Evolutionary conservation across 768 basidiomycete genomes (phyloP).

Genomic region (Phaeotremella skinneri): DNA sequence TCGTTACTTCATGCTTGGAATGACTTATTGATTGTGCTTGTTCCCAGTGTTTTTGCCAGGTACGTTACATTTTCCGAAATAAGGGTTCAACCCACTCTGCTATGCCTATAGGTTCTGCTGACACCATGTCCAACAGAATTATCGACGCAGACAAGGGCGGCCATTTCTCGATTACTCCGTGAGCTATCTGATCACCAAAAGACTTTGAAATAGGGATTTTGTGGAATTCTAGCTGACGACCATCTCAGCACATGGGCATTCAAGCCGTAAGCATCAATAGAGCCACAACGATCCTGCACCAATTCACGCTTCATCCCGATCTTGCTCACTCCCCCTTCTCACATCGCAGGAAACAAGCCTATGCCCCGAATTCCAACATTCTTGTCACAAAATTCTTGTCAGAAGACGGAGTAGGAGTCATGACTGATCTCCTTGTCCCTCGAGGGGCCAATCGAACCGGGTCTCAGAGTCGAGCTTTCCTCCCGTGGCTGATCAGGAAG

Average conservation of each 20-base stretch:
- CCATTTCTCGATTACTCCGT: slow-evolving; percentile 72
- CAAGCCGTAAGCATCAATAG: slow-evolving; percentile 54
- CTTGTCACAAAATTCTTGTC: slow-evolving; percentile 89
- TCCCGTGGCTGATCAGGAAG: slow-evolving; percentile 50
- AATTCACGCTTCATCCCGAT: background rate
- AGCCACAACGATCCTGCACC: background rate
- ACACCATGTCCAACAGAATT: too few species aligned
- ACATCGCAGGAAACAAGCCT: slow-evolving; percentile 43
- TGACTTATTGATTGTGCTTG: background rate
- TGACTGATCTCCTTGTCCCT: slow-evolving; percentile 63
- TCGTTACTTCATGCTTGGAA: background rate
- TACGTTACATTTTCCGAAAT: slow-evolving; percentile 1
- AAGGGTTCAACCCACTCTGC: background rate
- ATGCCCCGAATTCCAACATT: slow-evolving; percentile 57
- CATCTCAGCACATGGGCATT: slow-evolving; percentile 36
- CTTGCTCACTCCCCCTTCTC: slow-evolving; percentile 6
- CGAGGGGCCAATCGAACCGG: slow-evolving; percentile 40
- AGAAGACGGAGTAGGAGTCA: slow-evolving; percentile 77
- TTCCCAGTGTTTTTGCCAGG: slow-evolving; percentile 67
- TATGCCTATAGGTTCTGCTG: slow-evolving; percentile 7
- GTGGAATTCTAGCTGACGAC: slow-evolving; percentile 51
- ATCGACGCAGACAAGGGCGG: slow-evolving; percentile 63
- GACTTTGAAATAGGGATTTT: slow-evolving; percentile 67
- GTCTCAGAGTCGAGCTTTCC: slow-evolving; percentile 17
- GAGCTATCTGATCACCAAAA: slow-evolving; percentile 2